Conservation (phyloP, 352 stramenopile species). For the Pseudoperonospora humuli region DNA sequence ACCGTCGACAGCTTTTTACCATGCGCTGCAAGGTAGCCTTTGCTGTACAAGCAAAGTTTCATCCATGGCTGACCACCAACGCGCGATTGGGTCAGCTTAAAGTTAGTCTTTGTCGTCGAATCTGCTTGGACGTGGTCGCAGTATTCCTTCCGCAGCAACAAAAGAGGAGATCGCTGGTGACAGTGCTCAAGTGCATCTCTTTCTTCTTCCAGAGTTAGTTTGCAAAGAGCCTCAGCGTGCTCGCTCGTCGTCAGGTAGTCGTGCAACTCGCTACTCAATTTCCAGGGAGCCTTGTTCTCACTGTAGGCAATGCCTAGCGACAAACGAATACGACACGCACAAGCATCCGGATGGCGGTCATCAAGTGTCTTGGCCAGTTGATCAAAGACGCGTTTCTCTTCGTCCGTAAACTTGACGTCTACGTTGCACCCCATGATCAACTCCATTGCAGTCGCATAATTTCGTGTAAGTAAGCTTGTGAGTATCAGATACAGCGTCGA, state of each 20-base stretch:
- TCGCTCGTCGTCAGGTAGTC: constrained; percentile 87
- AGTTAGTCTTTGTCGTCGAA: constrained; percentile 29
- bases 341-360: constrained; percentile 92
- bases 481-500: constrained; percentile 98
- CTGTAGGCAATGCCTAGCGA: constrained; percentile 86
- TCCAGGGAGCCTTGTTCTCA: constrained; percentile 88
- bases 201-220: constrained; percentile 92
- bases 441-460: constrained; percentile 93
- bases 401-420: constrained; percentile 91
- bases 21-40: constrained; percentile 63
- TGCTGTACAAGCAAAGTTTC: constrained; percentile 72
- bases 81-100: constrained; percentile 59
- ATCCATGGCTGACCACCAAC: constrained; percentile 81
- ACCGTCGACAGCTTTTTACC: constrained; percentile 77
- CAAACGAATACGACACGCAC: constrained; percentile 90
- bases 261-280: constrained; percentile 63
- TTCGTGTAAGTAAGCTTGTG: constrained; percentile 91
- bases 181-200: constrained; percentile 80
- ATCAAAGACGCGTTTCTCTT: constrained; percentile 97
- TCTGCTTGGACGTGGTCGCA: constrained; percentile 43
- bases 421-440: constrained; percentile 95
- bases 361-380: constrained; percentile 92
- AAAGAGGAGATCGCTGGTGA: constrained; percentile 57
- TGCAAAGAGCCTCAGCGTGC: constrained; percentile 90
- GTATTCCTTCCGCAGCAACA: constrained; percentile 59